These are phyloP conservation scores for Calonectria honghensis DNA, from an alignment of 2,329 filamentous ascomycete species.

Conservation along the genomic window DNA sequence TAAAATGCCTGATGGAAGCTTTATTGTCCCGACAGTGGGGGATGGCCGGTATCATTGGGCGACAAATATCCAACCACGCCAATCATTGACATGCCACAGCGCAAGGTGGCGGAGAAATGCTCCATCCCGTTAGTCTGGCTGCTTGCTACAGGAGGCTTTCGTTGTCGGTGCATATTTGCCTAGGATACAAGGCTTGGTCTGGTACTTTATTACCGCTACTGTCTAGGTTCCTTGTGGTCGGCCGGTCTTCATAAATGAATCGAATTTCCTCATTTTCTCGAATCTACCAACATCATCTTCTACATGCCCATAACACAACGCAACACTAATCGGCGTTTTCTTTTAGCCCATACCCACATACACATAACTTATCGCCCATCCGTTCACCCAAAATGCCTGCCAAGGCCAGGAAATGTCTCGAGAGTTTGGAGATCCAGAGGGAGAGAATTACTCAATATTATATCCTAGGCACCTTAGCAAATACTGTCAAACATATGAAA, in stretches of 20 bases:
- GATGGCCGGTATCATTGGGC: too few relatives aligned
- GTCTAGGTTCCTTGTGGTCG: background rate
- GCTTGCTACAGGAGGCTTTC: background rate
- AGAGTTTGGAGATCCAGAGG: background rate
- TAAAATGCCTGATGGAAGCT: background rate
- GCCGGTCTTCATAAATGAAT: background rate
- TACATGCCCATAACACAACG: background rate
- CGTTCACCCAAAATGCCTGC: background rate
- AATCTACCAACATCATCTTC: background rate
- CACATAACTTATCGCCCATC: background rate
- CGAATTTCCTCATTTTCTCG: background rate
- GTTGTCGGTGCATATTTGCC: background rate
- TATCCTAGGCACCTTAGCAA: background rate
- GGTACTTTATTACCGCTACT: background rate
- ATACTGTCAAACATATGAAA: background rate
- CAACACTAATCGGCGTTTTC: background rate
- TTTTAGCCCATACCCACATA: background rate
- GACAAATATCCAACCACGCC: background rate
- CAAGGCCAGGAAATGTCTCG: background rate
- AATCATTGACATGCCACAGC: too few relatives aligned
- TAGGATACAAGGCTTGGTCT: background rate
- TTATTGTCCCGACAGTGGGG: background rate
- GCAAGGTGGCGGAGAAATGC: background rate
- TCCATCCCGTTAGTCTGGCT: background rate
- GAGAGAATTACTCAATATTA: background rate